phyloP scores from a whole-genome alignment of 768 basidiomycete genomes.

The Butyriboletus loyo region DNA sequence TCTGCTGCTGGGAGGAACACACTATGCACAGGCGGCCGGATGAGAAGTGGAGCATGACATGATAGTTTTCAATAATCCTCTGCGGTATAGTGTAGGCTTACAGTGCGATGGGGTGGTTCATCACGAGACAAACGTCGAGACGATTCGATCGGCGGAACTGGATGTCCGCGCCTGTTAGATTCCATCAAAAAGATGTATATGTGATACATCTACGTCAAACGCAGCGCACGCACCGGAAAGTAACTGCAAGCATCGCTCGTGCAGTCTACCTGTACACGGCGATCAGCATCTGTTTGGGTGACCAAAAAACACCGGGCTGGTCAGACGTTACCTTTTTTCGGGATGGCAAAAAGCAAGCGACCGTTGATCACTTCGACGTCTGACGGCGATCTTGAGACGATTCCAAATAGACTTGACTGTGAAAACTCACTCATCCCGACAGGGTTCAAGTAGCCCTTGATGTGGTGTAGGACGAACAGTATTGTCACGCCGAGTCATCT shows the following conservation, averaged over 20 bases:
- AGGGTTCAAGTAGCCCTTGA: neutral
- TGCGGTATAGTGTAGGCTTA: slow-evolving; percentile 37
- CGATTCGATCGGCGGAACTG: slow-evolving; percentile 86
- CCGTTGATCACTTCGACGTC: slow-evolving; percentile 81
- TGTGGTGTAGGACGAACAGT: neutral
- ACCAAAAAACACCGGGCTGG: neutral
- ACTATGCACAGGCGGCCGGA: slow-evolving; percentile 39
- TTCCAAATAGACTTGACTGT: accelerated
- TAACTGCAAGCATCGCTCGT: slow-evolving; percentile 86
- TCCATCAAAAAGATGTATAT: neutral
- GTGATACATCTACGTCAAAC: too few relatives aligned
- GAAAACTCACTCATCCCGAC: slow-evolving; percentile 25
- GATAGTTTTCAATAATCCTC: neutral
- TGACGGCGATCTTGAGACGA: slow-evolving; percentile 13
- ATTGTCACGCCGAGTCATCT: too few relatives aligned
- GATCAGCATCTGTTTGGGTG: neutral
- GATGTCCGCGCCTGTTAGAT: slow-evolving; percentile 79
- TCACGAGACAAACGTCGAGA: slow-evolving; percentile 89
- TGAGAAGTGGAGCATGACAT: too few relatives aligned
- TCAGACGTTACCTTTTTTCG: slow-evolving; percentile 79
- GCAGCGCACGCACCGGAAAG: slow-evolving; percentile 61
- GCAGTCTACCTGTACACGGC: slow-evolving; percentile 62
- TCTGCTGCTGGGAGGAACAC: slow-evolving; percentile 96
- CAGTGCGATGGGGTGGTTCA: slow-evolving; percentile 94
- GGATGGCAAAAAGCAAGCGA: slow-evolving; percentile 89